Conservation (phyloP, 805 yeast species). For the Torulaspora quercuum region DNA sequence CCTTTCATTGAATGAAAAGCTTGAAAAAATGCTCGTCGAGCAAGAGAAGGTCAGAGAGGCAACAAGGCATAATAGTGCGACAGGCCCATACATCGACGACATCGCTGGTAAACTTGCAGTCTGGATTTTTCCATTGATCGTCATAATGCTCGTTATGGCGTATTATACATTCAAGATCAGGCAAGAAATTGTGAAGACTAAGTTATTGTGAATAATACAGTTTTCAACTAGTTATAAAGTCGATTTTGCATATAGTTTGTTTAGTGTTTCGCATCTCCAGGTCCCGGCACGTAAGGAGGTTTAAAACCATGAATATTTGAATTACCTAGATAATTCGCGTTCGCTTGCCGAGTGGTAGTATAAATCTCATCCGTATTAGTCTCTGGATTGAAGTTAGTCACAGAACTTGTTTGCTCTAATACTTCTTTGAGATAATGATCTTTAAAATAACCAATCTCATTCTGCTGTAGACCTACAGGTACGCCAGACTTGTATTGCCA, state of each 20-base stretch:
- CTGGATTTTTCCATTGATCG: constrained; percentile 33
- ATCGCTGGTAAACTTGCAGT: constrained; percentile 28
- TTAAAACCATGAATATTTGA: constrained; percentile 44
- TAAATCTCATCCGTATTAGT: constrained; percentile 43
- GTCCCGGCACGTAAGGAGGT: constrained; percentile 41
- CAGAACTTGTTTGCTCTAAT: constrained; percentile 32
- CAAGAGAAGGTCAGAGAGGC: constrained; percentile 33
- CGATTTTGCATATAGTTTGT: neutral
- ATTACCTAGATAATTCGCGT: constrained; percentile 47
- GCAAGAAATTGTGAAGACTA: constrained; percentile 37
- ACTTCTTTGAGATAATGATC: constrained; percentile 34
- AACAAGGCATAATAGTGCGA: constrained; percentile 14
- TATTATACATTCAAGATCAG: constrained; percentile 36
- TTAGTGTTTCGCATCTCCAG: constrained; percentile 4
- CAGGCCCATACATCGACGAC: constrained; percentile 35
- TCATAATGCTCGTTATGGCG: constrained; percentile 34
- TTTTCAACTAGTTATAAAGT: no score
- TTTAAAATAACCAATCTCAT: constrained; percentile 25
- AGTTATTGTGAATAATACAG: constrained; percentile 24
- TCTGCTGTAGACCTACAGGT: constrained; percentile 34
- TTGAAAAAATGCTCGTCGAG: constrained; percentile 31
- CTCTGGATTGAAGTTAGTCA: constrained; percentile 38
- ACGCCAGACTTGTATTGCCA: constrained; percentile 46
- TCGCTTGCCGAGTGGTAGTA: constrained; percentile 45
- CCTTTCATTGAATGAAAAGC: constrained; percentile 29